These are phyloP conservation scores for Nannizziopsis arthrosporioides DNA, from an alignment of 2,329 filamentous ascomycete genomes.

Conservation along the genomic window DNA sequence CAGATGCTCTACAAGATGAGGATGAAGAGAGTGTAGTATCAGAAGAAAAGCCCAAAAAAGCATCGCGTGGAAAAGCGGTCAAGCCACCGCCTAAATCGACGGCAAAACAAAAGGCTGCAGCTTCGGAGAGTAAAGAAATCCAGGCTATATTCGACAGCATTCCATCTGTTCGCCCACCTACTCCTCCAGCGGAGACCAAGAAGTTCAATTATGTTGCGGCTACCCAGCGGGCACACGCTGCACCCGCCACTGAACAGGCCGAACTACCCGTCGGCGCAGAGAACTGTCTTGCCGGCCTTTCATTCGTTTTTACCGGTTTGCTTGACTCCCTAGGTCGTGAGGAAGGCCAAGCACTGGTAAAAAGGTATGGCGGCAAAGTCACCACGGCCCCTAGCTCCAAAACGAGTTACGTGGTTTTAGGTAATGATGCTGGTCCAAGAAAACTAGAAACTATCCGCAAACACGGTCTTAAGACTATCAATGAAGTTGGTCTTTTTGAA, in stretches of 20 bases:
- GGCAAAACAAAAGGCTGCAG: slow-evolving; percentile 49
- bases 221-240: slow-evolving; percentile 44
- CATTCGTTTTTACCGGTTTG: slow-evolving; percentile 91
- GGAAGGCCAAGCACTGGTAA: slow-evolving; percentile 74
- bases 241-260: slow-evolving; percentile 51
- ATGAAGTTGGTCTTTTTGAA: slow-evolving; percentile 82
- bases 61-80: slow-evolving; percentile 1
- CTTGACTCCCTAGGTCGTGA: slow-evolving; percentile 70
- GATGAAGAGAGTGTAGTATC: slow-evolving; percentile 45
- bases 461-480: slow-evolving; percentile 75
- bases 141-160: slow-evolving; percentile 82
- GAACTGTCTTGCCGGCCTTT: slow-evolving; percentile 79
- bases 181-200: slow-evolving; percentile 57
- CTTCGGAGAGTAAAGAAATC: slow-evolving; percentile 59
- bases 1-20: slow-evolving; percentile 43
- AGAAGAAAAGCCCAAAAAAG: slow-evolving; percentile 49
- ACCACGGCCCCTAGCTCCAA: slow-evolving; percentile 77
- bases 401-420: slow-evolving; percentile 86
- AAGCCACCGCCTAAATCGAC: slow-evolving; percentile 19
- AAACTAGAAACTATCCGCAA: slow-evolving; percentile 79
- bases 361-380: slow-evolving; percentile 87
- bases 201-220: slow-evolving; percentile 73
- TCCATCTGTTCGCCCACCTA: slow-evolving; percentile 67
- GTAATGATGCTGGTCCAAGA: slow-evolving; percentile 80
- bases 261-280: slow-evolving; percentile 74